Base-by-base conservation (phyloP, 129 eudicot genomes). In the Chrysanthemum makinoi region DNA sequence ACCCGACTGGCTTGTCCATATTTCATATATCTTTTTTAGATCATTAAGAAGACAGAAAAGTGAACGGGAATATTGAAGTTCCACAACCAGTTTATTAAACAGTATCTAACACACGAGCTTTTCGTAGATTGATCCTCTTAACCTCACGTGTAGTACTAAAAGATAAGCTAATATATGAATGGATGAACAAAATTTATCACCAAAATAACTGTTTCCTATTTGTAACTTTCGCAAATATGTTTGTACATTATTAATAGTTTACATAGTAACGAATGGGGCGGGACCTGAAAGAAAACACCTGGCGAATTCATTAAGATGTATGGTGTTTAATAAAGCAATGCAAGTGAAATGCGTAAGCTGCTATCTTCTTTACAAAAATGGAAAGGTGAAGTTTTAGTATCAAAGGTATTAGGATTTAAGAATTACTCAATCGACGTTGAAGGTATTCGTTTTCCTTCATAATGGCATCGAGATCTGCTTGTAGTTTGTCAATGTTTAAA, bases 381-480 rank as follows among this genome's bases (percentile, higher is more conserved):
- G 46, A 39, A 39, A 39, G 10, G 68, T 64, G 6, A 35, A 19
- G 62, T 14, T 53, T 15, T 16, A 1, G 49, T 47, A 47, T 64
- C 15, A 57, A 24, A 17, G 59, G 57, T 20, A 71, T 48, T 13
- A 14, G 9, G 55, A 20, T 63, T 66, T 33, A 72, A 64, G 62
- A 10, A 53, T 76, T 60, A 68, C 61, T 78, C 64, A 79, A 66
- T 64, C 43, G 69, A 70, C 81, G 75, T 68, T 84, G 86, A 47
- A 90, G 84, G 71, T 65, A 73, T 14, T 85, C 87, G 39, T 87
- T 90, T 78, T 90, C 94, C 55, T 80, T 76, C 72, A 84, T 79
- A 69, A 87, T 83, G 75, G 91, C 89, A 74, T 85, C 89, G 57
- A 87, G 94, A 83, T 84, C 96, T 13, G 82, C 88, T 76, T 85